A percentile compares a stretch with the other conserved stretches of the same genome.
phyloP scores from a whole-genome alignment of 2,329 filamentous ascomycete genomes.

The Microcyclospora pomicola region DNA sequence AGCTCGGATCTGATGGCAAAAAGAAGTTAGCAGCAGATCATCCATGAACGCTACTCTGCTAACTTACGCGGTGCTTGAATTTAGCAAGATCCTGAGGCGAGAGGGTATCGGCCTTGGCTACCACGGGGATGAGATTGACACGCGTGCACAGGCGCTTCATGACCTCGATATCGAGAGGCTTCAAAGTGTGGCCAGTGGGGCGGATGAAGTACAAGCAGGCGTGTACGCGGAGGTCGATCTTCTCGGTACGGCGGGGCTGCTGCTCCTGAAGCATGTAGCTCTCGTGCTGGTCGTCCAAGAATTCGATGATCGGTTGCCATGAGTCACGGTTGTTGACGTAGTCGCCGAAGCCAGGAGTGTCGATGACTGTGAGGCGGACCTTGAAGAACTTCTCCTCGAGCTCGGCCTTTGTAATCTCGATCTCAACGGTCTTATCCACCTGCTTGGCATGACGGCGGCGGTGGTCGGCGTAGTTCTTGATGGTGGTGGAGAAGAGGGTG shows the following conservation, averaged over 20 bases:
- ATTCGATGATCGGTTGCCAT: slow-evolving; percentile 99
- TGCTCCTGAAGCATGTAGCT: slow-evolving; percentile 99
- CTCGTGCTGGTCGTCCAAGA: slow-evolving; percentile 99
- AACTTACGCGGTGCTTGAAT: slow-evolving; percentile 84
- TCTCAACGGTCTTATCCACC: slow-evolving; percentile 98
- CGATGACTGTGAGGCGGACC: slow-evolving; percentile 96
- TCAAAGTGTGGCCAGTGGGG: slow-evolving; percentile 93
- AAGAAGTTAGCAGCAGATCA: slow-evolving; percentile 1
- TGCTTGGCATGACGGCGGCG: slow-evolving; percentile 99
- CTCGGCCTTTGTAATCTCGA: slow-evolving; percentile 99
- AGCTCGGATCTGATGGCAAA: slow-evolving; percentile 59
- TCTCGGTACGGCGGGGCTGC: slow-evolving; percentile 92
- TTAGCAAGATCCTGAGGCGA: slow-evolving; percentile 80
- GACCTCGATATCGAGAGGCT: slow-evolving; percentile 97
- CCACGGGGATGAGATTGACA: slow-evolving; percentile 95
- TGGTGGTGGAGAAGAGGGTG: slow-evolving; percentile 98
- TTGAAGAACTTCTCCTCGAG: slow-evolving; percentile 99
- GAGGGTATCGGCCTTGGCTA: slow-evolving; percentile 96
- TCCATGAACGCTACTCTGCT: neutral
- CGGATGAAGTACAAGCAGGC: slow-evolving; percentile 98
- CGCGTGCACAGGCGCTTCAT: slow-evolving; percentile 98
- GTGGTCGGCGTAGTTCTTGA: slow-evolving; percentile 99
- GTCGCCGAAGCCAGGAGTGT: slow-evolving; percentile 97
- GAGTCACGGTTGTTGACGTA: slow-evolving; percentile 99
- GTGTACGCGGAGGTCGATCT: slow-evolving; percentile 98